Evolutionary conservation across 306 rosid species (phyloP), one percentile per base, ranked within the genome.

Genomic region (Trifolium dubium): DNA sequence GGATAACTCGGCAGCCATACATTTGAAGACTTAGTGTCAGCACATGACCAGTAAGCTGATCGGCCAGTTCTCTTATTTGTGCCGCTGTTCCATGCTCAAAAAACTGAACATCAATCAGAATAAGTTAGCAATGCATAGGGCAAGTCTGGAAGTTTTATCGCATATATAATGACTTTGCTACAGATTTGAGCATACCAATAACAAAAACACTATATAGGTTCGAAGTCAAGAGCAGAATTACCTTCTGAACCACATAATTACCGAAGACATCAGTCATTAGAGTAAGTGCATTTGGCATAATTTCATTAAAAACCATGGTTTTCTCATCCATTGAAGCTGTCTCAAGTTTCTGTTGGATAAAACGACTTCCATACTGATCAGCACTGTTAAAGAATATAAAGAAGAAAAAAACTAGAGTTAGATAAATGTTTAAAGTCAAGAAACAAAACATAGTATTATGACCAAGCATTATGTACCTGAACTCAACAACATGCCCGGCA

Each of bases 1-100:
- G 98, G 83, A 93, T 93, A 81, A 93, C 98, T 23, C 98, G 91
- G 78, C 98, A 93, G 67, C 98, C 98, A 85, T 93, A 93, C 98
- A 93, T 93, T 77, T 93, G 98, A 81, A 93, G 98, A 88, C 97
- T 85, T 49, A 91, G 88, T 43, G 92, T 88, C 76, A 93, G 90
- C 68, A 93, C 96, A 62, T 93, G 94, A 59, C 85, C 85, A 10
- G 89, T 81, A 77, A 93, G 96, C 62, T 93, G 92, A 81, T 93
- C 90, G 64, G 96, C 98, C 82, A 93, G 69, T 77, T 93, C 98
- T 83, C 97, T 91, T 81, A 89, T 85, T 74, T 93, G 98, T 8
- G 79, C 41, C 1, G 85, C 75, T 70, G 89, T 88, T 81, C 98
- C 98, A 8, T 93, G 97, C 89, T 93, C 98, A 64, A 93, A 91